phyloP scores from a whole-genome alignment of 768 basidiomycete species.

The Leccinum sublutescens region DNA sequence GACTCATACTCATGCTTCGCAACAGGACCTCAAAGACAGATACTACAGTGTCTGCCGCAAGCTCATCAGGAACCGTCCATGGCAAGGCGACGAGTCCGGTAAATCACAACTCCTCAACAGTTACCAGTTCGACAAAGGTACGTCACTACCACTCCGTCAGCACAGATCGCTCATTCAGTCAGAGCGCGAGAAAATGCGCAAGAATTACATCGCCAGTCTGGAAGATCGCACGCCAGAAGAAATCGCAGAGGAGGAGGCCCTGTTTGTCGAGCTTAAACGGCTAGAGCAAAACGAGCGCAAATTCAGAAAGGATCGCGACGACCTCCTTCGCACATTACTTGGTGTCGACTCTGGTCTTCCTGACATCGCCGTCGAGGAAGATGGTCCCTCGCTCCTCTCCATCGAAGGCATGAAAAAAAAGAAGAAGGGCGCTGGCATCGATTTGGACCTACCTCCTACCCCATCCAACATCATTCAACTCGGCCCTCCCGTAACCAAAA shows the following conservation, averaged over 20 bases:
- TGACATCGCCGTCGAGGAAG: constrained; percentile 64
- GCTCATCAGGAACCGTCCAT: constrained; percentile 80
- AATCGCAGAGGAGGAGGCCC: constrained; percentile 91
- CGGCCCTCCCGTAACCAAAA: constrained; percentile 37
- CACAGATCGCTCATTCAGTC: not conserved
- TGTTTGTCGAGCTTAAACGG: constrained; percentile 92
- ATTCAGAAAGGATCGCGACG: constrained; percentile 87
- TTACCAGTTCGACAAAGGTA: constrained; percentile 89
- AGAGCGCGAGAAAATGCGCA: constrained; percentile 88
- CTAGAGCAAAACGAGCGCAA: constrained; percentile 88
- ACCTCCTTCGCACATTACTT: constrained; percentile 76
- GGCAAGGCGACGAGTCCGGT: constrained; percentile 74
- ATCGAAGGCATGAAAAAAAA: constrained; percentile 55
- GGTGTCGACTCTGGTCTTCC: constrained; percentile 88
- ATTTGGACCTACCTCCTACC: constrained; percentile 34
- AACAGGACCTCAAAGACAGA: constrained; percentile 83
- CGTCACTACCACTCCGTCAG: not conserved
- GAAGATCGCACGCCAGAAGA: constrained; percentile 86
- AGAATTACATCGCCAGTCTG: constrained; percentile 83
- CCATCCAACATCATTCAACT: constrained; percentile 38
- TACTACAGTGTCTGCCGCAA: constrained; percentile 92
- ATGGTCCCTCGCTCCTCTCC: constrained; percentile 47
- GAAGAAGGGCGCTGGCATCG: constrained; percentile 37
- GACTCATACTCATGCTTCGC: not conserved
- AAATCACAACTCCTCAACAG: constrained; percentile 66